Evolutionary conservation across 78 protist species (phyloP), one percentile per base, ranked within the genome.

Genomic region (Acrasis kona): DNA sequence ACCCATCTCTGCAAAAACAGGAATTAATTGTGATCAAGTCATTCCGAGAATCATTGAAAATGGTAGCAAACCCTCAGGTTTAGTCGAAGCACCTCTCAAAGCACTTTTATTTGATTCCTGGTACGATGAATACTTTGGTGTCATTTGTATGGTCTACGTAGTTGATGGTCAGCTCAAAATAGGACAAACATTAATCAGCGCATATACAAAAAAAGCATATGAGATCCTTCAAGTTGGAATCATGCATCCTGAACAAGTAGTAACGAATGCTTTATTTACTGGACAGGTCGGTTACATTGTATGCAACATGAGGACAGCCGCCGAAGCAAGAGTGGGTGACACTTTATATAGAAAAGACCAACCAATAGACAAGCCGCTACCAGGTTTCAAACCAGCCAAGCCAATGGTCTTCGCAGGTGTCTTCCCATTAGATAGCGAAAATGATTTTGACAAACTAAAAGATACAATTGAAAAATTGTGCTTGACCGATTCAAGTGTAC

Each of bases 281-380:
- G 94, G 92, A 10, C 92, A 91, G 76, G 97, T 93, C 7, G 95
- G 97, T 10, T 93, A 79, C 72, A n/a, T 91, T 2, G 37, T 75
- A 32, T 28, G 75, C 2, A 88, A 87, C 32, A 88, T 92, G 83
- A 76, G 70, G 72, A 9, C 64, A 0, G 29, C 81, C 36, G 0
- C 28, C 4, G 95, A 90, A 0, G 98, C 92, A 31, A 75, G 77
- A 2, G 86, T 94, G 0, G 98, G 98, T 27, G 98, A 94, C 68
- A 94, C 98, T 31, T 36, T 73, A 27, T 5, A 10, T 30, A 5
- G 9, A 40, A 8, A 65, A 7, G 5, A 4, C 9, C n/a, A 50
- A 7, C 5, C 8, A 41, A 3, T 58, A 5, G 70, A 50, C 41
- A 19, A 19, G 19, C 68, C 70, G 3, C 8, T 73, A 6, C 41